phyloP scores from a whole-genome alignment of 148 eudicot species.

The Oxyria digyna region DNA sequence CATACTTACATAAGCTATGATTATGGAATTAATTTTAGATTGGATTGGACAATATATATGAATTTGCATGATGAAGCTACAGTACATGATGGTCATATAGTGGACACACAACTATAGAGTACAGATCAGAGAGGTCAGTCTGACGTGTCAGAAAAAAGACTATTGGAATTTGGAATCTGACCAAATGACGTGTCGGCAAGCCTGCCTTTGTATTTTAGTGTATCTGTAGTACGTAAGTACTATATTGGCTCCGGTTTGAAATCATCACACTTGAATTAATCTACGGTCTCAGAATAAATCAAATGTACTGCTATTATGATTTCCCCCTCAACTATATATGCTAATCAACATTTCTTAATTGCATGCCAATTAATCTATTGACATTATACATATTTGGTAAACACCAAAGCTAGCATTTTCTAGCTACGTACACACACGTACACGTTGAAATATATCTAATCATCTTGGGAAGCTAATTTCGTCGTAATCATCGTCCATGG shows the following conservation, averaged over 20 bases:
- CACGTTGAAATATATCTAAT: not conserved
- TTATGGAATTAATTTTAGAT: no score
- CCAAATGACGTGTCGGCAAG: not conserved
- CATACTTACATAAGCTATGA: no score
- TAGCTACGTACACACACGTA: not conserved
- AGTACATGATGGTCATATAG: no score
- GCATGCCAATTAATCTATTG: not conserved
- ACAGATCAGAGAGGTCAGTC: not conserved
- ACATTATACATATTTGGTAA: not conserved
- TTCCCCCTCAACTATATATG: not conserved
- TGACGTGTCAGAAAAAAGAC: not conserved
- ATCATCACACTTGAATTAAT: not conserved
- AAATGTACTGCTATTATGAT: not conserved
- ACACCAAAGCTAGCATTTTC: not conserved
- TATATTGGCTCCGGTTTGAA: not conserved
- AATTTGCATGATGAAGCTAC: no score
- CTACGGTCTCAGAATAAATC: not conserved
- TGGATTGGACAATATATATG: no score
- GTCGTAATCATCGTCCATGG: conserved; percentile 74
- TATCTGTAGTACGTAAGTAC: no score
- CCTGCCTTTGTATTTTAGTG: not conserved
- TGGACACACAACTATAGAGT: no score
- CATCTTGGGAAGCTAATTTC: conserved; percentile 66
- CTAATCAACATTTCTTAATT: not conserved
- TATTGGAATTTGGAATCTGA: not conserved